These are phyloP conservation scores for Syzygium malaccense DNA, from an alignment of 441 rosid species.

Conservation along the genomic window DNA sequence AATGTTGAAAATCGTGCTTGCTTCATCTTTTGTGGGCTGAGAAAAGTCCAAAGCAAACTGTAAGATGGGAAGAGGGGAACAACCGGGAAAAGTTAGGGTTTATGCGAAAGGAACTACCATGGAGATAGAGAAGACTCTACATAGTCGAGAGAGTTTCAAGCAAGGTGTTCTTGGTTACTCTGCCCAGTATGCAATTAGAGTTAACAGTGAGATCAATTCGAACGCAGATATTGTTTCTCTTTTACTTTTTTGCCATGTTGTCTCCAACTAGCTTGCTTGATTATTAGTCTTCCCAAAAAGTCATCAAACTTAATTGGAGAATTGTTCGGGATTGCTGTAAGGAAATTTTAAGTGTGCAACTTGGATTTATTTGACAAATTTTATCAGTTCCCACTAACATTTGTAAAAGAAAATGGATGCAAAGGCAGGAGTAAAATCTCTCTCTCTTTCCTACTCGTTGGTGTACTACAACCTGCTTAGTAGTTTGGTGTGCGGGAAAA, in stretches of 20 bases:
- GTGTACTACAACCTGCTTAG: neutral
- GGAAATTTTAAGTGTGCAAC: neutral
- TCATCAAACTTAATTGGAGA: neutral
- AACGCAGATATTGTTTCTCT: too few species aligned
- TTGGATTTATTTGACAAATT: neutral
- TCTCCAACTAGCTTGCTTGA: too few species aligned
- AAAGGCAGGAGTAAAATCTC: neutral
- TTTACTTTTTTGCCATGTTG: too few species aligned
- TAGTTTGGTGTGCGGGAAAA: neutral
- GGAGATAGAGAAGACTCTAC: too few species aligned
- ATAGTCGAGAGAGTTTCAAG: too few species aligned
- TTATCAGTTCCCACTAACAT: neutral
- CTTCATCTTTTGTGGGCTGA: neutral
- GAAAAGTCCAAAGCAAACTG: neutral
- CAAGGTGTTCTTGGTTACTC: too few species aligned
- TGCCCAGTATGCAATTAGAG: too few species aligned
- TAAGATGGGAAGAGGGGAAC: neutral
- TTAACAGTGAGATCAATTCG: too few species aligned
- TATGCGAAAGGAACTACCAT: too few species aligned
- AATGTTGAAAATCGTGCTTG: neutral
- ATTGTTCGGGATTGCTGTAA: neutral
- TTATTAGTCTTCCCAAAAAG: neutral
- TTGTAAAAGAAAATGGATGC: neutral
- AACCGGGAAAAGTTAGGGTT: too few species aligned
- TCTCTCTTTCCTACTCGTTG: neutral